Percentiles rank a stretch among this genome's conserved stretches.
Evolutionary conservation across 306 rosid genomes (phyloP).

Genomic region (Malus sylvestris): DNA sequence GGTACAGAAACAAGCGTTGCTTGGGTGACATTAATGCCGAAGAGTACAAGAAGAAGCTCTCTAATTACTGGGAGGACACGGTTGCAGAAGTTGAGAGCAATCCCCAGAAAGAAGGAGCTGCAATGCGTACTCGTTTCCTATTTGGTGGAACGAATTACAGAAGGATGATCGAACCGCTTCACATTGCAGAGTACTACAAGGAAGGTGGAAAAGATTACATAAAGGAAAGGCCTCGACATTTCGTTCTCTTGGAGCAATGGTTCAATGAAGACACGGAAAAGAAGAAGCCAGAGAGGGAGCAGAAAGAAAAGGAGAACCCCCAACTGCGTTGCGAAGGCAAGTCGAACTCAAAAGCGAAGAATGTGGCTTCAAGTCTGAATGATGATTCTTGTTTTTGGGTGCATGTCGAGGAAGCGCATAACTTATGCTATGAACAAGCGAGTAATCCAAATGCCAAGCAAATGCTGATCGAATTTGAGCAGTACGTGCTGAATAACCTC

Average conservation of each 20-base stretch:
- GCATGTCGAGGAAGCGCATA: constrained; percentile 54
- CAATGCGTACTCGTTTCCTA: constrained; percentile 33
- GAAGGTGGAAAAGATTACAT: constrained; percentile 10
- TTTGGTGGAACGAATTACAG: constrained; percentile 40
- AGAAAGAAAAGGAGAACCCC: too few relatives aligned
- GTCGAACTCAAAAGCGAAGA: not conserved
- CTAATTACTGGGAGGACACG: constrained; percentile 38
- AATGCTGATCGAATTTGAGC: constrained; percentile 38
- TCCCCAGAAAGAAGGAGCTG: constrained; percentile 39
- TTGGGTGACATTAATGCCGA: constrained; percentile 3
- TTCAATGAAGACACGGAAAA: not conserved
- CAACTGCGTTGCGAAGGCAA: too few relatives aligned
- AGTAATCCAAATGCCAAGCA: not conserved
- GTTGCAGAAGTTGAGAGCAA: constrained; percentile 38
- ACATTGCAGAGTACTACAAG: constrained; percentile 42
- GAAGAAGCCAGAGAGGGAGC: not conserved
- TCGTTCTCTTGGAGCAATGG: constrained; percentile 41
- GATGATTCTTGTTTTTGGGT: constrained; percentile 81
- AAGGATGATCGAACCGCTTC: constrained; percentile 64
- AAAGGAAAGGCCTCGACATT: constrained; percentile 33
- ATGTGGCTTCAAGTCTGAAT: constrained; percentile 33
- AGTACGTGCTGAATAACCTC: constrained; percentile 29
- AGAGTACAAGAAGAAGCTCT: constrained; percentile 21
- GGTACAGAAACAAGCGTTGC: constrained; percentile 13
- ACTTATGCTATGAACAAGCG: constrained; percentile 12